phyloP scores from a whole-genome alignment of 2,329 filamentous ascomycete genomes.

The Cryoendolithus antarcticus region DNA sequence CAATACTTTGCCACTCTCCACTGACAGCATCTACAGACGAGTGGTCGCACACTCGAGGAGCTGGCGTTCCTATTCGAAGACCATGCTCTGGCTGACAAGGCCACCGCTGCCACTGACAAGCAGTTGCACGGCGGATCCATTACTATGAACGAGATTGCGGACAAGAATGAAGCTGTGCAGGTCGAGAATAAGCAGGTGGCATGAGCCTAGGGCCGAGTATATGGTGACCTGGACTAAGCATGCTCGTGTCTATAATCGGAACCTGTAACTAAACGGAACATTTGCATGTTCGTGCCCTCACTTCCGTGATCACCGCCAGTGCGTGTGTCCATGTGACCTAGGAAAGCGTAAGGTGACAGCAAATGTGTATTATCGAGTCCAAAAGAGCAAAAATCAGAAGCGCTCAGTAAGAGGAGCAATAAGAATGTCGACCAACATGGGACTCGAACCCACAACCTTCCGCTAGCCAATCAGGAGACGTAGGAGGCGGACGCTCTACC shows the following conservation, averaged over 20 bases:
- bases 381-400: too few species aligned
- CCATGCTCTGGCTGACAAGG: conserved; percentile 17
- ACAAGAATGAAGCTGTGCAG: neutral
- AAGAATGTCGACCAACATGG: conserved; percentile 11
- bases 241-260: too few species aligned
- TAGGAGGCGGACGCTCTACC: conserved; percentile 7
- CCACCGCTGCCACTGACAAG: conserved; percentile 3
- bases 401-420: neutral
- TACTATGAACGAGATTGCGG: neutral
- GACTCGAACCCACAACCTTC: conserved; percentile 19
- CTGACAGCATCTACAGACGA: conserved; percentile 25
- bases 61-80: conserved; percentile 26
- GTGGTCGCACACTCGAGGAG: conserved; percentile 31
- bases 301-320: too few species aligned
- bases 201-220: neutral
- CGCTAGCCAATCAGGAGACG: conserved; percentile 2
- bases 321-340: too few species aligned
- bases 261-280: too few species aligned
- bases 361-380: too few species aligned
- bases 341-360: too few species aligned
- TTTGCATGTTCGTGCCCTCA: too few species aligned
- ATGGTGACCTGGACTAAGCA: too few species aligned
- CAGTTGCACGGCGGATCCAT: conserved; percentile 2
- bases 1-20: too few species aligned
- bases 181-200: conserved; percentile 2